Evolutionary conservation across 2,329 filamentous ascomycete species (phyloP), one percentile per base, ranked within the genome.

Genomic region (Colletotrichum somersetense): DNA sequence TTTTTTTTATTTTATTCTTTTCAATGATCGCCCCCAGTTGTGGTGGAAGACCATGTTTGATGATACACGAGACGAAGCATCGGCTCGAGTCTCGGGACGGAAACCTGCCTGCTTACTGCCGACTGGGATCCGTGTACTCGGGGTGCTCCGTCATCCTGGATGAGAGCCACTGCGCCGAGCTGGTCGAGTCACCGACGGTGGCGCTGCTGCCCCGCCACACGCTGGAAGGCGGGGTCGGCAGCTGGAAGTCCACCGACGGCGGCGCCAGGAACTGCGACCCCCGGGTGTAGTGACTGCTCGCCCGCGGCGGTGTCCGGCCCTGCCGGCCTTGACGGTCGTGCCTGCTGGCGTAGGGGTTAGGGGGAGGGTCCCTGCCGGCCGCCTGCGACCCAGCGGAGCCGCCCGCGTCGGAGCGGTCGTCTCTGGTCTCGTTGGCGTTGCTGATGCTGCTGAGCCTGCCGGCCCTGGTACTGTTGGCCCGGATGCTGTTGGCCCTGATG

Each of bases 121-220:
- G 35, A 2, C 38, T 44, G 35, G 23, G 23, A 18, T 58, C 59
- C 11, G 69, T 59, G 7, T 69, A 48, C 14, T 53, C 69, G 6
- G 66, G 66, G 20, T 72, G 70, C 33, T 65, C 66, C 30, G 59
- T 52, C 70, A 70, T 72, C 30, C 40, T 64, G 14, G 52, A 64
- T 20, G 66, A 72, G 1, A 72, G 46, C 69, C 69, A 72, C 66
- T 64, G 70, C 40, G 59, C 59, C 30, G 70, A 69, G 40, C 65
- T 30, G 18, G 44, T 46, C 20, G 8, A 59, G 59, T 70, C 5
- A 66, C 59, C 3, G 59, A 33, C 7, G 55, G 38, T 18, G 18
- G 48, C 55, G n/a, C 58, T 69, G n/a, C 58, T 65, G 5, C 61
- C 46, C 59, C 64, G 70, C 70, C 59, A 70, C 33, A 59, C 23